A percentile compares a stretch with the other conserved stretches of the same genome.
These are phyloP conservation scores for Xylaria sp. DNA, from an alignment of 2,329 filamentous ascomycete genomes.

Conservation along the genomic window DNA sequence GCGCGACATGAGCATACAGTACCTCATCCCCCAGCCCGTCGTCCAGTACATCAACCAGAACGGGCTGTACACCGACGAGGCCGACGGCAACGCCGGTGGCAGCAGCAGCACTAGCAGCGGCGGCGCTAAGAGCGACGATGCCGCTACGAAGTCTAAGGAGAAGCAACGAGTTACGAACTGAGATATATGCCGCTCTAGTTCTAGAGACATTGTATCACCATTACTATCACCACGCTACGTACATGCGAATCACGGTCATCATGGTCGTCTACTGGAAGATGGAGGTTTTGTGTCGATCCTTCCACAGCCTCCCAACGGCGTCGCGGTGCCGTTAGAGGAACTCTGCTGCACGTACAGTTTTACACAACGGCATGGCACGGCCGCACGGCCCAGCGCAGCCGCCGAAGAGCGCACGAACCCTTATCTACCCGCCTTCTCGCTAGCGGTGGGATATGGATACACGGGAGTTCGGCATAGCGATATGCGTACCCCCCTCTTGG, in stretches of 20 bases:
- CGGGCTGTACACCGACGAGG: slow-evolving; percentile 54
- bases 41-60: slow-evolving; percentile 74
- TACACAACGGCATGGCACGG: no score
- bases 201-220: slow-evolving; percentile 1
- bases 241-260: neutral
- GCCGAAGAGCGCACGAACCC: no score
- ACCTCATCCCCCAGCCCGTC: slow-evolving; percentile 72
- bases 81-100: slow-evolving; percentile 25
- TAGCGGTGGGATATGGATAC: no score
- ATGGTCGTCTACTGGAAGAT: slow-evolving; percentile 2
- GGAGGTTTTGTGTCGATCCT: slow-evolving; percentile 1
- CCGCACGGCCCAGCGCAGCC: neutral
- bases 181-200: slow-evolving; percentile 2
- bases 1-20: slow-evolving; percentile 80
- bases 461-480: no score
- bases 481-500: no score
- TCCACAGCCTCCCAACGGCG: neutral
- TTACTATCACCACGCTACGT: neutral
- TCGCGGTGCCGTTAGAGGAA: neutral
- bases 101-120: no score
- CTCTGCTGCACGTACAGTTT: neutral
- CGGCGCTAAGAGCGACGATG: slow-evolving; percentile 19
- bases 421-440: no score
- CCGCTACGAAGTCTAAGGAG: slow-evolving; percentile 32
- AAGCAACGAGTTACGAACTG: slow-evolving; percentile 32